These are phyloP conservation scores for Fusarium irregulare DNA, from an alignment of 2,329 filamentous ascomycete genomes.

Conservation along the genomic window DNA sequence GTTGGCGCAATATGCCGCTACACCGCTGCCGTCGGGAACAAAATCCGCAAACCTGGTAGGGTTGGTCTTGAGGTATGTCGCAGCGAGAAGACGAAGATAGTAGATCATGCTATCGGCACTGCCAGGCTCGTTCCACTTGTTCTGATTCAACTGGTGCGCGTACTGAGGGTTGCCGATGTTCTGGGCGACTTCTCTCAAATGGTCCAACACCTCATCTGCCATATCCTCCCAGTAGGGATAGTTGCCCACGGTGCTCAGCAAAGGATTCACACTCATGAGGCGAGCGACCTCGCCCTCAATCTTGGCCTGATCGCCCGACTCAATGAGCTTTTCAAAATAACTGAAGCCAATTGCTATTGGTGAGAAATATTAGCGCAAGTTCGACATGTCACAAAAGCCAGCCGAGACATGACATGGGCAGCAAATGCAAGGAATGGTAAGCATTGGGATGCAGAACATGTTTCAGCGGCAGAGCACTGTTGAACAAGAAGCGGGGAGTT, in stretches of 20 bases:
- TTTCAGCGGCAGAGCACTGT: conserved; percentile 11
- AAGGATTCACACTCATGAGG: conserved; percentile 75
- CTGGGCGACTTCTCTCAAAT: conserved; percentile 72
- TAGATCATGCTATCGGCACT: conserved; percentile 83
- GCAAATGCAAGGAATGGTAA: conserved; percentile 14
- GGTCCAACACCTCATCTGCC: conserved; percentile 76
- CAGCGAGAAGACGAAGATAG: conserved; percentile 83
- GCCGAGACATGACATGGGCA: conserved; percentile 39
- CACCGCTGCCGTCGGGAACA: conserved; percentile 68
- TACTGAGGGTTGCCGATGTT: conserved; percentile 70
- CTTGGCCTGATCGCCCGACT: conserved; percentile 70
- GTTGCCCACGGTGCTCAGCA: conserved; percentile 78
- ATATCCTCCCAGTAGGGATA: conserved; percentile 83
- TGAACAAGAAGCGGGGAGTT: conserved; percentile 20
- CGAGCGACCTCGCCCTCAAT: conserved; percentile 78
- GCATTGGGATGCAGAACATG: conserved; percentile 11
- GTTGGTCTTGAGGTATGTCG: conserved; percentile 84
- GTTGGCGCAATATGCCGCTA: conserved; percentile 76
- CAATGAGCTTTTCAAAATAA: conserved; percentile 89
- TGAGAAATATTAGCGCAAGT: conserved; percentile 27
- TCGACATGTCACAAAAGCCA: conserved; percentile 11
- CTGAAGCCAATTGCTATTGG: conserved; percentile 84
- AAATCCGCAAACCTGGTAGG: conserved; percentile 77
- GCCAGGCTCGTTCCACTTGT: conserved; percentile 78
- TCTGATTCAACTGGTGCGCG: conserved; percentile 65